Evolutionary conservation across 192 early-diverging fungal genomes (phyloP), one percentile per base, ranked within the genome.

Genomic region (Podila epicladia): DNA sequence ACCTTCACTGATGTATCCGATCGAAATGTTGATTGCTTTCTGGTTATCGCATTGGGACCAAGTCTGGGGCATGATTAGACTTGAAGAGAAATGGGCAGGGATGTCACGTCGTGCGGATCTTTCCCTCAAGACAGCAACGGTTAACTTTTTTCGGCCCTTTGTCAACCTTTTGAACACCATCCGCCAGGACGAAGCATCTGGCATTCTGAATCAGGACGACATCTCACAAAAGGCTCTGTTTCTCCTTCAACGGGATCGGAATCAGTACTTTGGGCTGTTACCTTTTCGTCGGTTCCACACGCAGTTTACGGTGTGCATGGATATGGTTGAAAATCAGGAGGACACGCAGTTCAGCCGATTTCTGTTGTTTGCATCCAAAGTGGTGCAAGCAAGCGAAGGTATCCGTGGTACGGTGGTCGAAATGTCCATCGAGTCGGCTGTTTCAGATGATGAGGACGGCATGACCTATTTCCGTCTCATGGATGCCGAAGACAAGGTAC

Each of bases 41-140:
- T 80, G 77, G 77, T 35, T 80, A 49, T 80, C 77, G 9, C 71
- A 80, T 20, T 80, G 77, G 77, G 77, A 80, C 48, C 77, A 80
- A 8, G 51, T 80, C 3, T 80, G 77, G 77, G 77, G 77, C 20
- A 80, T 80, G 77, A 73, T 80, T 33, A 71, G 77, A 11, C 37
- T 80, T 9, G 77, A 80, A 13, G 77, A 80, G 17, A 80, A 73
- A 49, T 80, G 77, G 77, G 67, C 66, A 45, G 57, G 68, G 11
- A 29, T 29, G 15, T 61, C 68, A 26, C 22, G 29, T 29, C 58
- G 26, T 15, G 4, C 50, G 5, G 67, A 73, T 17, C 32, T 80
- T 28, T 80, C 77, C 0, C 62, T 80, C 31, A 62, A 55, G 35
- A 69, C 35, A 9, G 41, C 77, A 4, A 69, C 77, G 1, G 77